Evolutionary conservation across 2,329 filamentous ascomycete genomes (phyloP), one percentile per base, ranked within the genome.

Genomic region (Fusarium musae): DNA sequence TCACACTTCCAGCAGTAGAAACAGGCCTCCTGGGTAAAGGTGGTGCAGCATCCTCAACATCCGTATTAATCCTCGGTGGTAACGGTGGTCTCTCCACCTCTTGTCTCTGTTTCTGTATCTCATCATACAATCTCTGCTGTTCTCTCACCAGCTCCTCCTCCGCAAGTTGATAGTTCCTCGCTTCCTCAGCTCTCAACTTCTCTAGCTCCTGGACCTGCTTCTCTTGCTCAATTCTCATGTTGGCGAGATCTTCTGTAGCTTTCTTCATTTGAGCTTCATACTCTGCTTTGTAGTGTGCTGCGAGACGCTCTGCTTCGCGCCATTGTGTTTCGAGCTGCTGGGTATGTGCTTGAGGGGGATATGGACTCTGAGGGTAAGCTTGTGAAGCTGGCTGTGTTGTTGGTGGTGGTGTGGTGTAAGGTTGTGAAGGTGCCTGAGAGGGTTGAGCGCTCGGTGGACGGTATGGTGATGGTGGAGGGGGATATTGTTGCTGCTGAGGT

Each of bases 231-330:
- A 63, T 49, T n/a, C 37, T 30, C 40, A 74, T 42, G 37, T 34
- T 64, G 5, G 63, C 54, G 39, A 74, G 44, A 13, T 75, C 71
- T 19, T 66, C 56, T 19, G 70, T 63, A 0, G 68, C 63, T 19
- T 57, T 49, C 12, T 42, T 58, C 56, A 72, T 59, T n/a, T 70
- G 67, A 21, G 54, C 58, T 7, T 75, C 73, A 10, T 66, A 66
- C 13, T 78, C 70, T 12, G 66, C 66, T 17, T 72, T 70, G 32
- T 69, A 77, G 26, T 72, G 71, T 6, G 75, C 73, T 19, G 76
- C 76, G 8, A 78, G 30, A 17, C 59, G 57, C 36, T 78, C 76
- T 11, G 76, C 75, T 23, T 74, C 65, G 16, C 64, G 70, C 61
- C 72, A 73, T 36, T 77, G 76, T 0, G 70, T 23, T 12, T 74